Evolutionary conservation across 768 basidiomycete species (phyloP).

Genomic region (Tricholoma hemisulphureum): DNA sequence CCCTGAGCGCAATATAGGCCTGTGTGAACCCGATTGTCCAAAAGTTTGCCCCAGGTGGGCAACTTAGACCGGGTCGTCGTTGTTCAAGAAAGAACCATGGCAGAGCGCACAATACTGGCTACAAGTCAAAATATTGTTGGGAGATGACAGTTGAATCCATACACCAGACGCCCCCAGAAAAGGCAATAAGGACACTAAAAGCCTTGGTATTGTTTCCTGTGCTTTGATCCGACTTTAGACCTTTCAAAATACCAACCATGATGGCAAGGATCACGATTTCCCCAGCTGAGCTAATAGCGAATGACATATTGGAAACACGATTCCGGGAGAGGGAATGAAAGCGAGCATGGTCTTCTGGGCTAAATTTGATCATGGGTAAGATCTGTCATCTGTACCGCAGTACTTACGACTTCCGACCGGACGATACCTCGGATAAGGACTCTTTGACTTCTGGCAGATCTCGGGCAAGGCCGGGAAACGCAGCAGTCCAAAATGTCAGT

Average conservation of each 20-base stretch:
- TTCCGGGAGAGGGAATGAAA: constrained; percentile 68
- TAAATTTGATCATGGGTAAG: constrained; percentile 13
- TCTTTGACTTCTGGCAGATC: constrained; percentile 67
- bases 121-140: not conserved
- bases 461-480: constrained; percentile 72
- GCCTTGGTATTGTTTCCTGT: constrained; percentile 73
- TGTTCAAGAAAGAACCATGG: constrained; percentile 77
- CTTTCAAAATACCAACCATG: constrained; percentile 76
- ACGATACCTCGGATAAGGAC: constrained; percentile 40
- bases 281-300: constrained; percentile 65
- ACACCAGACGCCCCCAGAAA: constrained; percentile 77
- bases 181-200: constrained; percentile 76
- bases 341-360: constrained; percentile 48
- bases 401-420: constrained; percentile 48
- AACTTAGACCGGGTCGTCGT: constrained; percentile 58
- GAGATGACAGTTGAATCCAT: constrained; percentile 22
- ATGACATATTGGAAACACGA: constrained; percentile 73
- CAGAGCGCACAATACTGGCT: constrained; percentile 58
- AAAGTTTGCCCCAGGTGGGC: constrained; percentile 54
- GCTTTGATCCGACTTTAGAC: constrained; percentile 56
- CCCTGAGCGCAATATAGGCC: constrained; percentile 56
- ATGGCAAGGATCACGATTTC: constrained; percentile 68
- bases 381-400: not conserved
- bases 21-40: constrained; percentile 69
- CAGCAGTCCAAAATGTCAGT: constrained; percentile 81